Conservation (phyloP, 2,329 filamentous ascomycete species). For the Fusarium subglutinans region DNA sequence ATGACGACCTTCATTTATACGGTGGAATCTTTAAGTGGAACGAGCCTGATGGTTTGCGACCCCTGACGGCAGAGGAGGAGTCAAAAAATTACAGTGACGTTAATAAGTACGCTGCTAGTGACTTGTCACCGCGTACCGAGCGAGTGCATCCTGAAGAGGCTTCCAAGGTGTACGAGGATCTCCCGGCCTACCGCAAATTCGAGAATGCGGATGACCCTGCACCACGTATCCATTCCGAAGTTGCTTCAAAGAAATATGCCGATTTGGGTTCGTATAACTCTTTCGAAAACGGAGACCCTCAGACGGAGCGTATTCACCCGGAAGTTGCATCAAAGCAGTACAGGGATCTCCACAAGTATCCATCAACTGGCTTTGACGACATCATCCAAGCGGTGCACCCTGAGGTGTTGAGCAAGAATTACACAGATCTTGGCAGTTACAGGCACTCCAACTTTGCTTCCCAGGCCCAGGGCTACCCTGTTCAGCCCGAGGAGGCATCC, state of each 20-base stretch:
- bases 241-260: constrained; percentile 50
- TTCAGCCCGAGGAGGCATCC: constrained; percentile 48
- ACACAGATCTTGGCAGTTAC: constrained; percentile 56
- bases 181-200: constrained; percentile 39
- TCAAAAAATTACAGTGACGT: constrained; percentile 54
- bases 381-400: constrained; percentile 43
- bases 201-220: constrained; percentile 40
- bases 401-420: constrained; percentile 51
- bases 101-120: constrained; percentile 45
- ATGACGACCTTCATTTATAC: constrained; percentile 52
- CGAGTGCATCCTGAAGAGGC: constrained; percentile 43
- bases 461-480: constrained; percentile 39
- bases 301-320: constrained; percentile 39
- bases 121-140: constrained; percentile 18
- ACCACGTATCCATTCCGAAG: constrained; percentile 45
- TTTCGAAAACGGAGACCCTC: constrained; percentile 39
- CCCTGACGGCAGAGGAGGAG: constrained; percentile 47
- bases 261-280: constrained; percentile 49
- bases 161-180: constrained; percentile 46
- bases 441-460: constrained; percentile 44
- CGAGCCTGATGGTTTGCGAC: constrained; percentile 48
- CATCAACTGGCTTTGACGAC: constrained; percentile 45
- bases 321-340: constrained; percentile 48
- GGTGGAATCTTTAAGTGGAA: constrained; percentile 48
- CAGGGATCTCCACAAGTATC: constrained; percentile 47